Evolutionary conservation across 352 stramenopile species (phyloP), one percentile per base, ranked within the genome.

Genomic region (Phytophthora idaei): DNA sequence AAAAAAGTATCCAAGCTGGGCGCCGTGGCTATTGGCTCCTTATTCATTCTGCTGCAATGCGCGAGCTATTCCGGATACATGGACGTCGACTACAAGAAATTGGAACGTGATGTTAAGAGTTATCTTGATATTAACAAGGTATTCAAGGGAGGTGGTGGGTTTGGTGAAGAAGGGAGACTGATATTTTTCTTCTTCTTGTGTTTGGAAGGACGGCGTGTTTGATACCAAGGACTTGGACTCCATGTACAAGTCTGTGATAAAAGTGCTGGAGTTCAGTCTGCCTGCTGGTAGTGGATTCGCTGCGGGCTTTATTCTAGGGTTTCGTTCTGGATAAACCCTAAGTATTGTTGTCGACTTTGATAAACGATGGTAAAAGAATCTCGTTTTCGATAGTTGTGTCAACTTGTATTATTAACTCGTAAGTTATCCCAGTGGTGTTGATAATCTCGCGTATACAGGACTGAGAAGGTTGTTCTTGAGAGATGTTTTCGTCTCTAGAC

Each of bases 1-100:
- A 97, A 97, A 62, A 97, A 98, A 63, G 70, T 98, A 41, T 97
- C 92, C 25, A 98, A 98, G 65, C 65, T 92, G 29, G 81, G 93
- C 6, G 94, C 90, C 1, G 56, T 98, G 47, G 71, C 93, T 11
- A 62, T 98, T 34, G 93, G 93, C 31, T 65, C 83, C 17, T 73
- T 93, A 32, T 98, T 98, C 57, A 81, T 98, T 17, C 63, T 88
- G 15, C 75, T 97, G 70, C 93, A 98, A 77, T 86, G 78, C 47
- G 85, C 90, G 29, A 96, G 80, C 39, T 97, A 95, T 69, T 84
- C 77, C 31, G 94, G 92, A 29, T 98, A 98, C 64, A 84, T 98
- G 49, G 67, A 93, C 57, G 85, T 98, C 17, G 83, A 98, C 76
- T 97, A 97, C 83, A 84, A 90, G 53, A 97, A 98, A 67, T 69